Conservation (phyloP, 306 rosid genomes). For the Aeschynomene evenia region DNA sequence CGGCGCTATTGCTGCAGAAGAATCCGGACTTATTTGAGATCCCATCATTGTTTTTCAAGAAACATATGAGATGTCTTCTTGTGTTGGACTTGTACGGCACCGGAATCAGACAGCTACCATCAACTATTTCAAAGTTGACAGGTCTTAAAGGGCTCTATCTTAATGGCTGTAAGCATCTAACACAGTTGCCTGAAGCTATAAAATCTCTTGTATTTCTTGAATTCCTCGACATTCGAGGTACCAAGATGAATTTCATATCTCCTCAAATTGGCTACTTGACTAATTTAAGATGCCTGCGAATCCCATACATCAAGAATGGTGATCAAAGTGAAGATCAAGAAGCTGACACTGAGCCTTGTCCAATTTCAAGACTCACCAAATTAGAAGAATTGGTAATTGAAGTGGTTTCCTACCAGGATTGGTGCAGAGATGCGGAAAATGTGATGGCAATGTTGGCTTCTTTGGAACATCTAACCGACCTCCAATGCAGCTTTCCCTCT, state of each 20-base stretch:
- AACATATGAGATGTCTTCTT: conserved; percentile 5
- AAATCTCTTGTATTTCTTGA: conserved; percentile 24
- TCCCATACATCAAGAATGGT: conserved; percentile 7
- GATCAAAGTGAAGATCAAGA: neutral
- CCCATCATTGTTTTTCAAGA: conserved; percentile 13
- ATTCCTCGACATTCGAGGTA: conserved; percentile 35
- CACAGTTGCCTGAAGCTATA: neutral
- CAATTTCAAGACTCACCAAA: conserved; percentile 11
- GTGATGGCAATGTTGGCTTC: conserved; percentile 19
- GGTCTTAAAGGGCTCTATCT: conserved; percentile 16
- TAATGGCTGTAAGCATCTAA: neutral
- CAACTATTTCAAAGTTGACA: conserved; percentile 17
- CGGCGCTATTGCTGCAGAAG: conserved; percentile 6
- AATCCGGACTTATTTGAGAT: neutral
- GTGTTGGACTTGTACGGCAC: conserved; percentile 29
- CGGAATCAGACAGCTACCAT: conserved; percentile 11
- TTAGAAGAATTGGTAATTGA: conserved; percentile 39
- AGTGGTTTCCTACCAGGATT: conserved; percentile 1
- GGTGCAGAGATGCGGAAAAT: neutral
- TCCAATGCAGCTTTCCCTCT: conserved; percentile 28
- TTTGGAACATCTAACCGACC: conserved; percentile 25
- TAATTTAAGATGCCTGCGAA: conserved; percentile 23
- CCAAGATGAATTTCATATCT: conserved; percentile 7
- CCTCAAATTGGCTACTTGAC: neutral
- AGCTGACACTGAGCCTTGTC: neutral